These are phyloP conservation scores for Emergomyces orientalis DNA, from an alignment of 2,329 filamentous ascomycete species.

Conservation along the genomic window DNA sequence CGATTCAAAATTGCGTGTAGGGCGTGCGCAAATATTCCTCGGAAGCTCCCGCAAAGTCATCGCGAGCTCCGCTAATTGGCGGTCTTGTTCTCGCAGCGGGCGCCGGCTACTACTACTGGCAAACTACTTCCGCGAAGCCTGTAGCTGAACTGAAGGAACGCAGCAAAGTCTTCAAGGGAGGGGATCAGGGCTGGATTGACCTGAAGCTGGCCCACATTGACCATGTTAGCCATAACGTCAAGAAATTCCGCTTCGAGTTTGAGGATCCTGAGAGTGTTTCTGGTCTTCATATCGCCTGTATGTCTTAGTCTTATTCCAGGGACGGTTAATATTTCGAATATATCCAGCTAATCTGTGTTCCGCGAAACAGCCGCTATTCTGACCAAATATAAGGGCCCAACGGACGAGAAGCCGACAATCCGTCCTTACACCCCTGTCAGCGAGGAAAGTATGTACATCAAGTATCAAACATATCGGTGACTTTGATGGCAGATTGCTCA, in stretches of 20 bases:
- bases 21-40: constrained; percentile 67
- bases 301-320: constrained; percentile 18
- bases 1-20: constrained; percentile 30
- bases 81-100: constrained; percentile 39
- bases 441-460: constrained; percentile 56
- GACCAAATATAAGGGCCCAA: constrained; percentile 82
- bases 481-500: constrained; percentile 4
- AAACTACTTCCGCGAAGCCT: constrained; percentile 24
- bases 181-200: constrained; percentile 79
- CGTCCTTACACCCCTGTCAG: constrained; percentile 88
- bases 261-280: constrained; percentile 76
- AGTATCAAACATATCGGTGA: background rate
- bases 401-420: constrained; percentile 74
- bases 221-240: constrained; percentile 85
- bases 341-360: constrained; percentile 10
- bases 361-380: constrained; percentile 56
- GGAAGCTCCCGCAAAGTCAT: constrained; percentile 46
- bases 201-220: constrained; percentile 72
- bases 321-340: background rate
- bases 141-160: constrained; percentile 28
- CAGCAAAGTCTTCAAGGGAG: constrained; percentile 60
- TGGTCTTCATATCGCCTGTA: constrained; percentile 69
- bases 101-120: constrained; percentile 48
- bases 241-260: constrained; percentile 80
- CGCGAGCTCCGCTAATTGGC: constrained; percentile 51